Base-by-base conservation (phyloP, 768 basidiomycete species). In the Phaeotremella fagi region DNA sequence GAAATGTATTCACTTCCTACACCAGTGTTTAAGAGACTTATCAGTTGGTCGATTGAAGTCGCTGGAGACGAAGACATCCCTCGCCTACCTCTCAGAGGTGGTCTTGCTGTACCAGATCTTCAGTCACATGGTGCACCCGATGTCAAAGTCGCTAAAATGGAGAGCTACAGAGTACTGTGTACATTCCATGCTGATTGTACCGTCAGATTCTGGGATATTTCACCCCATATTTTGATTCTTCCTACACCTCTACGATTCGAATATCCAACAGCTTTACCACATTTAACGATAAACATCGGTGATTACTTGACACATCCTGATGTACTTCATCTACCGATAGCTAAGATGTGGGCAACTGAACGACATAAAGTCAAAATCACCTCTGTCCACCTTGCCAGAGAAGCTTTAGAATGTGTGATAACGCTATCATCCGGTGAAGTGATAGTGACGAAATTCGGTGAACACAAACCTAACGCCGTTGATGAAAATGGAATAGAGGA, bases 121-220 rank as follows among this genome's bases (percentile, higher is more conserved):
- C 52, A 64, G 42, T 70, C 63, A 16, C 55, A 62, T 45, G 67
- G 64, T 37, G 71, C 70, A 4, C 74, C 72, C 7, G 73, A 75
- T 37, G 64, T 70, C 27, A 70, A 66, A 35, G 58, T 64, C 15
- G 52, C 64, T 48, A 75, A 71, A 64, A 54, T 70, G 48, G 68
- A 85, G 66, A 80, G 79, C 14, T 82, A 79, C 60, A 81, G 86
- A 20, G 70, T 91, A 3, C 73, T 87, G 18, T 71, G 86, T 2
- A 85, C 85, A 0, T 77, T 77, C 49, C 83, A 87, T 64, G 74
- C 75, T 9, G 83, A 90, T 67, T 76, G 83, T 18, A 80, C 79
- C 3, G 74, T 91, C 44, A 81, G 80, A 50, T 86, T 91, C 71
- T 82, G 82, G 59, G 89, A 94, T 70, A 72, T 84, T 36, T 88